Evolutionary conservation across 352 stramenopile species (phyloP), one percentile per base, ranked within the genome.

Genomic region (Phytopythium oedochilum): DNA sequence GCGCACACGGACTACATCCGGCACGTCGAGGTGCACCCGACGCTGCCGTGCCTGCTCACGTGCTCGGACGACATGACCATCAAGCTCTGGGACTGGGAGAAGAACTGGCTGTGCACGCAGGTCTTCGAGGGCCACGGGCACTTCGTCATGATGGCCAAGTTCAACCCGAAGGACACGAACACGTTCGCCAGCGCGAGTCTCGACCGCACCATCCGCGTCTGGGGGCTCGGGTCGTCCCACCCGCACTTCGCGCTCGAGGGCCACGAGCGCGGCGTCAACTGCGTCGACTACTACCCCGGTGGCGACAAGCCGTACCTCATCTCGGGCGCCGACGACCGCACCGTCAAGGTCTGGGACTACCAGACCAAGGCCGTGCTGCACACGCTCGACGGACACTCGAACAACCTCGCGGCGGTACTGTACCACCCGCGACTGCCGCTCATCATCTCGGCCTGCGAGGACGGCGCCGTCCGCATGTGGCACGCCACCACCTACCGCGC

Each of bases 141-240:
- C 73, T 99, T 99, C 70, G 97, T 99, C 51, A 99, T 99, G 97
- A 98, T 98, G 92, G 94, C 98, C 59, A 98, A 98, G 72, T 99
- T 99, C 75, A 99, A 99, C 79, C 96, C 96, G 17, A 99, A 99
- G 75, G 97, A 99, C 72, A 95, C 89, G 38, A 99, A 99, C 70
- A 98, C 95, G 28, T 99, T 99, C 65, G 97, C 97, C 3, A 97
- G 83, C 20, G 97, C 96, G 3, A 98, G 89, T 61, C 86, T 99
- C 32, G 97, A 99, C 83, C 77, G 96, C 45, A 97, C 89, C 25
- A 97, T 99, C 61, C 98, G 98, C 60, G 96, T 97, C 32, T 96
- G 86, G 77, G 96, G 95, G 7, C 75, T 99, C 22, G 90, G 89
- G 25, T 91, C 87, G 14, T 81, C 85, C 29, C 79, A 94, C 35